These are phyloP conservation scores for Metarhizium rileyi DNA, from an alignment of 2,329 filamentous ascomycete genomes.

Conservation along the genomic window DNA sequence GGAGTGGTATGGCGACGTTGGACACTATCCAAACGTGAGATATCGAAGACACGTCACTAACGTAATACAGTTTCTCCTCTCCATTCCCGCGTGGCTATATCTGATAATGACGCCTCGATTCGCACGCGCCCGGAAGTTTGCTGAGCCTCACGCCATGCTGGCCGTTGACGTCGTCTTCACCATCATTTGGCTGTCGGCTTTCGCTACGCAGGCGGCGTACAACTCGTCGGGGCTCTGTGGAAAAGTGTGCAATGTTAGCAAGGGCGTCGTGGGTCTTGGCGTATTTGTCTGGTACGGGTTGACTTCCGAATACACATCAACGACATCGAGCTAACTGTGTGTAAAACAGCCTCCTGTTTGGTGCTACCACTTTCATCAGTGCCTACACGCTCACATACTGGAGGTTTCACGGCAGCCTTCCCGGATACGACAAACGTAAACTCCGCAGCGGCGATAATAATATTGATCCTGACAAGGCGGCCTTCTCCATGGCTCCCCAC, in stretches of 20 bases:
- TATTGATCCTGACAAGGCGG: slow-evolving; percentile 60
- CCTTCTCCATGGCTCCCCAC: slow-evolving; percentile 58
- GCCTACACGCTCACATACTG: slow-evolving; percentile 52
- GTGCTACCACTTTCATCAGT: slow-evolving; percentile 43
- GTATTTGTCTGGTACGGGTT: slow-evolving; percentile 51
- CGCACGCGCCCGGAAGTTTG: slow-evolving; percentile 49
- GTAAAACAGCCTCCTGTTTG: slow-evolving; percentile 42
- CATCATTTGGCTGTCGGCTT: slow-evolving; percentile 57
- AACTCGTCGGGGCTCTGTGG: slow-evolving; percentile 48
- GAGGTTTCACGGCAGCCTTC: slow-evolving; percentile 50
- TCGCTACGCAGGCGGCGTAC: slow-evolving; percentile 55
- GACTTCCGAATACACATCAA: background rate
- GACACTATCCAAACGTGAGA: background rate
- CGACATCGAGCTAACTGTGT: background rate
- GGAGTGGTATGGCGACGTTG: slow-evolving; percentile 40
- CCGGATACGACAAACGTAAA: slow-evolving; percentile 46
- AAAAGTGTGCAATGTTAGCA: slow-evolving; percentile 48
- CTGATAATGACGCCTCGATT: slow-evolving; percentile 56
- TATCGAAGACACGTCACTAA: background rate
- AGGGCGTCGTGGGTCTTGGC: slow-evolving; percentile 51
- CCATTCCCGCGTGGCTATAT: slow-evolving; percentile 54
- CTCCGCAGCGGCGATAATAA: slow-evolving; percentile 33
- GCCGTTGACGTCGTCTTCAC: slow-evolving; percentile 46
- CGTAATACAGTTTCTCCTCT: slow-evolving; percentile 48
- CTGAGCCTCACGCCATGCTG: slow-evolving; percentile 52